Percentiles rank a stretch among this genome's conserved stretches.
These are phyloP conservation scores for Gossypium longicalyx DNA, from an alignment of 345 rosid species.

Conservation along the genomic window DNA sequence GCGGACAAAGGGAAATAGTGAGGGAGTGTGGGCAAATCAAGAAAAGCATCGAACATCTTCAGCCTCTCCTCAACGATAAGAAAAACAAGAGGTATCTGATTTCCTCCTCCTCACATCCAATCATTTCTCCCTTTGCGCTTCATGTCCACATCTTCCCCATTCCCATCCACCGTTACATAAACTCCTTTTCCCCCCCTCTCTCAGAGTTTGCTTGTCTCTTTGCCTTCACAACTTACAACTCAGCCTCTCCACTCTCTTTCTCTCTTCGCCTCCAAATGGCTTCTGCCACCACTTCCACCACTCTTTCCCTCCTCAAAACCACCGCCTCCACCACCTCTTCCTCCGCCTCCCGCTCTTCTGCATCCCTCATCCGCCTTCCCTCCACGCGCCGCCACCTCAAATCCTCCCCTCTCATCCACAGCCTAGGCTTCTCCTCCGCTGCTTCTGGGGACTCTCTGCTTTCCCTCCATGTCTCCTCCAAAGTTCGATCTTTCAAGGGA, in stretches of 20 bases:
- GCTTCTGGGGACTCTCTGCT: conserved; percentile 42
- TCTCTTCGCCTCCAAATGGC: conserved; percentile 36
- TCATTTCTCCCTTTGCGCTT: conserved; percentile 21
- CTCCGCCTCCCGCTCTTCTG: conserved; percentile 33
- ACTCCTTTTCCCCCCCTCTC: no score
- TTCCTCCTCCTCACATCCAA: conserved; percentile 26
- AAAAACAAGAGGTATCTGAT: conserved; percentile 20
- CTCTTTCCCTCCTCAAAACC: conserved; percentile 58
- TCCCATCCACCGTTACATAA: conserved; percentile 4
- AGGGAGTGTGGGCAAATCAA: background rate
- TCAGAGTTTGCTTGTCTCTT: background rate
- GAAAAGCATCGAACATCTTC: conserved; percentile 33
- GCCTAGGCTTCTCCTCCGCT: conserved; percentile 59
- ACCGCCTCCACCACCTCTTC: conserved; percentile 37
- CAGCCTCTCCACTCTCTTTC: background rate
- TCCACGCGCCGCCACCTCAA: conserved; percentile 21
- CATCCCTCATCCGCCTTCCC: conserved; percentile 43
- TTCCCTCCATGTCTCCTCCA: conserved; percentile 44
- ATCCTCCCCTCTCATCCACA: conserved; percentile 25
- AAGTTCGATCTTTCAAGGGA: conserved; percentile 30
- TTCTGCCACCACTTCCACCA: conserved; percentile 57
- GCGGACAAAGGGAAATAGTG: no score
- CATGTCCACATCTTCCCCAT: conserved; percentile 37
- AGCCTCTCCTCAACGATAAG: conserved; percentile 73
- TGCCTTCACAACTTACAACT: background rate